Evolutionary conservation across 2,329 filamentous ascomycete species (phyloP).

Genomic region (Fusarium sp.): DNA sequence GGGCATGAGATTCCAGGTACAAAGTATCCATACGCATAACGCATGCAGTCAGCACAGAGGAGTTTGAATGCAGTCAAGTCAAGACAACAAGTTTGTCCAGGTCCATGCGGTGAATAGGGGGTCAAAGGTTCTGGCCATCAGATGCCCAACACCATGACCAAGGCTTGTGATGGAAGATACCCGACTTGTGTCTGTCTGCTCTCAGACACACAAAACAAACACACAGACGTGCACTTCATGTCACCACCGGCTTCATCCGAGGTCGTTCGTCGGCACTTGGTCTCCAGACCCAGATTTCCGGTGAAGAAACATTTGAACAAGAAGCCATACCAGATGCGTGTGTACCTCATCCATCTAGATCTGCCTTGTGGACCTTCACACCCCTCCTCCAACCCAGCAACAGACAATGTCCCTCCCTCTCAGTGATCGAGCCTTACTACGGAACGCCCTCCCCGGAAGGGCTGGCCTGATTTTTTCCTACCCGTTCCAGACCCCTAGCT

Average conservation of each 20-base stretch:
- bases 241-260: not conserved
- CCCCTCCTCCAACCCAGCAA: not conserved
- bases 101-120: not conserved
- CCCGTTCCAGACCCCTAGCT: not conserved
- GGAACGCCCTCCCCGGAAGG: not conserved
- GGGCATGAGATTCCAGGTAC: not conserved
- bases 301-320: not conserved
- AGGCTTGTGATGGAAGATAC: constrained; percentile 1
- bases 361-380: not conserved
- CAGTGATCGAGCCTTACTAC: not conserved
- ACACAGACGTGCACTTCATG: not conserved
- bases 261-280: not conserved
- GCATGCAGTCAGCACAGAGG: not conserved
- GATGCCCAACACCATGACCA: not conserved
- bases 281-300: not conserved
- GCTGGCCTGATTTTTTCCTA: not conserved
- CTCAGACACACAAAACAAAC: not conserved
- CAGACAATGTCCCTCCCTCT: not conserved
- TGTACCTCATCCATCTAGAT: constrained; percentile 4
- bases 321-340: constrained; percentile 27
- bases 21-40: not conserved
- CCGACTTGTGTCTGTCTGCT: not conserved
- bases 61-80: not conserved
- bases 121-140: not conserved
- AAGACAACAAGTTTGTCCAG: not conserved